Conservation (phyloP, 306 rosid species). For the Ormosia emarginata region DNA sequence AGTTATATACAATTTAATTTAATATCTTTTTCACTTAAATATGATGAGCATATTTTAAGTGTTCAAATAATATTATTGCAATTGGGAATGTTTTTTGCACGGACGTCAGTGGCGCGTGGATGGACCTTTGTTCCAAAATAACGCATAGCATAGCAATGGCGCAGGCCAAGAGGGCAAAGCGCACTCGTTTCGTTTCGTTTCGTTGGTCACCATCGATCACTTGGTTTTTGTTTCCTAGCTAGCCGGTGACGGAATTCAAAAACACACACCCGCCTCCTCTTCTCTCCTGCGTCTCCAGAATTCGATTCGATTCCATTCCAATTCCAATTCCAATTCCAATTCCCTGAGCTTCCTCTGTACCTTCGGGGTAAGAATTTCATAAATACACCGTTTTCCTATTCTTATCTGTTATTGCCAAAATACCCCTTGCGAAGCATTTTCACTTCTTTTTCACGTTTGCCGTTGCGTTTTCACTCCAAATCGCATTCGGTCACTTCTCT, state of each 20-base stretch:
- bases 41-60: too few species aligned
- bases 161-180: background rate
- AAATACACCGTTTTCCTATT: background rate
- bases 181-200: too few species aligned
- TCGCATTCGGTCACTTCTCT: conserved; percentile 5
- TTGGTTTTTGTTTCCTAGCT: background rate
- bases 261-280: background rate
- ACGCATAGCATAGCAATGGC: too few species aligned
- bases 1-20: too few species aligned
- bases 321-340: conserved; percentile 38
- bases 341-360: background rate
- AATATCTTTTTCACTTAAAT: too few species aligned
- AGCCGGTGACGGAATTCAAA: background rate
- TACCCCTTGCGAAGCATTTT: background rate
- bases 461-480: conserved; percentile 4
- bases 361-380: conserved; percentile 36
- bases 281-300: background rate
- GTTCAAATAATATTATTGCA: too few species aligned
- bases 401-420: background rate
- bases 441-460: conserved; percentile 3
- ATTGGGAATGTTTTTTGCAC: background rate
- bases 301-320: background rate
- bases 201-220: too few species aligned
- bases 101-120: conserved; percentile 31
- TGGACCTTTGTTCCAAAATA: background rate